Evolutionary conservation across 352 stramenopile species (phyloP), one percentile per base, ranked within the genome.

Genomic region (Blastocystis sp.): DNA sequence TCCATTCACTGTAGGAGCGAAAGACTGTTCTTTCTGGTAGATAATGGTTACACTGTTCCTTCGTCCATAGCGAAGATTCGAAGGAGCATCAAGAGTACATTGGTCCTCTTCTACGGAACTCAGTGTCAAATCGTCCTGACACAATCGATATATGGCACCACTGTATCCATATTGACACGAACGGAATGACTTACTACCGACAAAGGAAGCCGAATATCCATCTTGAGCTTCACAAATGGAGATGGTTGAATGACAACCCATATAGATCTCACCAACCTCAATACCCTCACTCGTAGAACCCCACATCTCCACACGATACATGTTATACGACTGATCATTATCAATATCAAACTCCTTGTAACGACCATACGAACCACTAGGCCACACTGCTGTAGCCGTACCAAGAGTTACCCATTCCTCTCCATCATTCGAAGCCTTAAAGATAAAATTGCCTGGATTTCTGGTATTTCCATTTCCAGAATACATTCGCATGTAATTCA

Each of bases 201-300:
- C 35, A 58, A 39, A 78, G 21, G 66, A 56, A 32, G 27, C 35
- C 14, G 39, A 59, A 56, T 78, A 78, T 21, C 66, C 66, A 14
- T 78, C 66, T 49, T 78, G 66, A 7, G 66, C 66, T 12, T 56
- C 19, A 24, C 66, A 78, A 21, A 58, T 58, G 39, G 12, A 21
- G 27, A 32, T 39, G 16, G 66, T 78, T 21, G 39, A 29, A 24
- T 7, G 16, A 11, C 42, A 37, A 7, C 39, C 27, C 32, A 78
- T 59, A 32, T 78, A 78, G 19, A 39, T 37, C 66, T 78, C 66
- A 11, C 0, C 14, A 16, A 78, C 21, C 66, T 78, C 66, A 58
- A 59, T 11, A 58, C 7, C 35, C 42, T 78, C 12, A 29, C 27
- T 35, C 35, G 42, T 0, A 24, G 27, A 56, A 27, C 27, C 27